A percentile compares a stretch with the other conserved stretches of the same genome.
Evolutionary conservation across 1,139 yeast genomes (phyloP).

Genomic region (Yamadazyma blattariae): DNA sequence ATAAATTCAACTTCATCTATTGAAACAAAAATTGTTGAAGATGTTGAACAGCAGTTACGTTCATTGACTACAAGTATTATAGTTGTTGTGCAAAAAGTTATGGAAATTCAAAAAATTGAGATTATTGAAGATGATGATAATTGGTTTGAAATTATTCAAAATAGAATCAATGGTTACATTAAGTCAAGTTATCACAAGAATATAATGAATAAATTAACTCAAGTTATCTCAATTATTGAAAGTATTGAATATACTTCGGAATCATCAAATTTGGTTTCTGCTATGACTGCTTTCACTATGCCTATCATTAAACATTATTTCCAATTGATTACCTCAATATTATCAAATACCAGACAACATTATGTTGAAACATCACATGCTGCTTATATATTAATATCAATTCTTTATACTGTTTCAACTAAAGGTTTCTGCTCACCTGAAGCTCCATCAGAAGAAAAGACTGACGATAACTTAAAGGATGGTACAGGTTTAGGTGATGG

Average conservation of each 20-base stretch:
- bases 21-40: constrained; percentile 24
- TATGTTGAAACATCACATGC: constrained; percentile 59
- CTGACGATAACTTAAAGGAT: constrained; percentile 62
- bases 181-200: constrained; percentile 27
- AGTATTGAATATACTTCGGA: constrained; percentile 31
- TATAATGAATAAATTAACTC: constrained; percentile 21
- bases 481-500: constrained; percentile 99
- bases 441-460: constrained; percentile 66
- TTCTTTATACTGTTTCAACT: constrained; percentile 62
- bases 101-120: constrained; percentile 30
- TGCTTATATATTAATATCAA: constrained; percentile 54
- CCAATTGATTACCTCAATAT: constrained; percentile 38
- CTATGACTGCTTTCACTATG: constrained; percentile 50
- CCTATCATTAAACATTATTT: constrained; percentile 59
- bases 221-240: constrained; percentile 17
- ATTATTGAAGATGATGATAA: constrained; percentile 52
- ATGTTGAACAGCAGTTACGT: constrained; percentile 47
- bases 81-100: constrained; percentile 61
- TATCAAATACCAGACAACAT: constrained; percentile 41
- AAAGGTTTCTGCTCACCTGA: constrained; percentile 95
- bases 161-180: constrained; percentile 34
- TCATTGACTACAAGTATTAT: constrained; percentile 59
- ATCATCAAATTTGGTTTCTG: constrained; percentile 36
- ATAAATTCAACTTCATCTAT: constrained; percentile 24
- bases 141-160: constrained; percentile 61